Evolutionary conservation across 1,139 yeast genomes (phyloP).

Genomic region (Magnusiomyces magnusii): DNA sequence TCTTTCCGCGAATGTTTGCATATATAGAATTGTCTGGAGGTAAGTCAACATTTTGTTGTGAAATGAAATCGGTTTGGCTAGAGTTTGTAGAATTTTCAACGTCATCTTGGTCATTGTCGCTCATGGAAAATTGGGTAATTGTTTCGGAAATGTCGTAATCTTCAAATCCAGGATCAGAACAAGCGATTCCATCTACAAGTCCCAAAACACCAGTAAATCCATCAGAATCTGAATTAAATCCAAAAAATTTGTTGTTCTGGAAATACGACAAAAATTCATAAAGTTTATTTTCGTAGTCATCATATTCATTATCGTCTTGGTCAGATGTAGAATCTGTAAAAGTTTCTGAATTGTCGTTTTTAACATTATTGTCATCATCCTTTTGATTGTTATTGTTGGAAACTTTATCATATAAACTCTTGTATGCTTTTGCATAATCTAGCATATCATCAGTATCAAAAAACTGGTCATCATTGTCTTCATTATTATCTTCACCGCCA

Average conservation of each 20-base stretch:
- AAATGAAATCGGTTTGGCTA: not conserved
- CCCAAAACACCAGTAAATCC: constrained; percentile 9
- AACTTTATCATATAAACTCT: not conserved
- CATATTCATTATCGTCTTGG: not conserved
- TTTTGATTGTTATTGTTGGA: not conserved
- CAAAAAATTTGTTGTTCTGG: not conserved
- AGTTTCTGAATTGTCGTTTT: not conserved
- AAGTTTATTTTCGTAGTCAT: not conserved
- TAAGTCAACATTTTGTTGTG: constrained; percentile 4
- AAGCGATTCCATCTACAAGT: constrained; percentile 3
- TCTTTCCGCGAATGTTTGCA: constrained; percentile 18
- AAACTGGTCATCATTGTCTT: not conserved
- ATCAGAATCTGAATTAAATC: not conserved
- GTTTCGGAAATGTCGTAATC: not conserved
- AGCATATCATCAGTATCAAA: not conserved
- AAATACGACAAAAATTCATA: not conserved
- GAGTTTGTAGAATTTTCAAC: not conserved
- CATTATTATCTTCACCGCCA: not conserved
- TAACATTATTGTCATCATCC: constrained; percentile 4
- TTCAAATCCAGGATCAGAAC: constrained; percentile 2
- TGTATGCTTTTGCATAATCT: not conserved
- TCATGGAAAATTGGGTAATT: not conserved
- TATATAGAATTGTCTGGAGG: constrained; percentile 3
- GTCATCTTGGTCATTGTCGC: not conserved
- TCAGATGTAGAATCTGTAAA: too few relatives aligned